Evolutionary conservation across 2,329 filamentous ascomycete genomes (phyloP), one percentile per base, ranked within the genome.

Genomic region (Phyllosticta paracitricarpa): DNA sequence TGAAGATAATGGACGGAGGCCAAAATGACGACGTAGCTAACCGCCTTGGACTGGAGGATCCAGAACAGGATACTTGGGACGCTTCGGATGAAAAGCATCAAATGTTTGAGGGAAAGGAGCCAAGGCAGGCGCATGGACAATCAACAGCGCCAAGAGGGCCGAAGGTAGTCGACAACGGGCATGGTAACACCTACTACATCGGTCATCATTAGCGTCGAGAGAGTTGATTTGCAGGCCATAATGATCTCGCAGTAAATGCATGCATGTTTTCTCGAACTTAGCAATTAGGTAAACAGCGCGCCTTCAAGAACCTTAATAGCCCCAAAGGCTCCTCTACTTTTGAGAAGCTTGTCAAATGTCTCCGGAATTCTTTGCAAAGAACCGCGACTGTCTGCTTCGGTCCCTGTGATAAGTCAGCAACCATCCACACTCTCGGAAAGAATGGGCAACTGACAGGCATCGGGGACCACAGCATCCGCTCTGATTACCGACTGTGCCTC

Each of bases 401-500:
- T 81, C 87, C 86, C 70, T 72, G 25, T 26, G 8, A 2, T 3
- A 14, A 25, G 51, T 60, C 54, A 64, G 35, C 57, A 54, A 4
- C n/a, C 14, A 40, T 6, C n/a, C n/a, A n/a, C 7, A 3, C 24
- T n/a, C 17, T 58, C 9, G 30, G 14, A 6, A 28, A 26, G 8
- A 24, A 53, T 17, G 54, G 14, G 7, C 24, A 19, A 81, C 85
- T 81, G 73, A 89, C 86, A 89, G 69, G 82, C 83, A 7, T 76
- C 78, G 0, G 87, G 86, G 51, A 85, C 75, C 4, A 81, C 81
- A 2, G 84, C 75, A 64, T 82, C 69, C 10, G 86, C 76, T 4
- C 74, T 75, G 17, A 89, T 72, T 54, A 76, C 76, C 65, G 82
- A 88, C 67, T 82, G 80, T 4, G 84, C 86, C 68, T 89, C 87